These are phyloP conservation scores for Leucocoprinus sp. DNA, from an alignment of 768 basidiomycete species.

Conservation along the genomic window DNA sequence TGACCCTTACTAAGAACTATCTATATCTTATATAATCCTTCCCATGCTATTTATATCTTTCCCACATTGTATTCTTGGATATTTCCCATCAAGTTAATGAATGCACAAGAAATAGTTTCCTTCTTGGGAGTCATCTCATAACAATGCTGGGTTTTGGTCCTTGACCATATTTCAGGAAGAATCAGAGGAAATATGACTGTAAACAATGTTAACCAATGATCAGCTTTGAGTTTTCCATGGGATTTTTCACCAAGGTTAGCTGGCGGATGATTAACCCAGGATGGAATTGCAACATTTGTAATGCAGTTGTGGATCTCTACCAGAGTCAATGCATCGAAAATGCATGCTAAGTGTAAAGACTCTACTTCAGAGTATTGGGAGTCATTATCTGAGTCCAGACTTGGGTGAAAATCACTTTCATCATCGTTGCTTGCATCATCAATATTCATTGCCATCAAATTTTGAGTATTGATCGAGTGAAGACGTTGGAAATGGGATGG, in stretches of 20 bases:
- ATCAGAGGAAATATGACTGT: constrained; percentile 16
- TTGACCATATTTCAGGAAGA: constrained; percentile 16
- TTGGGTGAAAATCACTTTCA: too few species aligned
- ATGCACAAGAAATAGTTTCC: too few species aligned
- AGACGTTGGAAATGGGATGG: not conserved
- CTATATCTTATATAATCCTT: too few species aligned
- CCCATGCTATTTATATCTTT: too few species aligned
- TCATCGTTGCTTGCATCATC: not conserved
- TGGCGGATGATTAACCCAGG: constrained; percentile 17
- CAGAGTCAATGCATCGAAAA: constrained; percentile 9
- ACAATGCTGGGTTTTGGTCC: not conserved
- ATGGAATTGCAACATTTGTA: constrained; percentile 3
- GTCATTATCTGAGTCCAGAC: too few species aligned
- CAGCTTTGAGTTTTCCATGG: constrained; percentile 20
- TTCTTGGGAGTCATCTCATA: too few species aligned
- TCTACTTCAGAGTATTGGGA: too few species aligned
- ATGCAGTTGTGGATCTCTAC: constrained; percentile 10
- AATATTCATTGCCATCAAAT: not conserved
- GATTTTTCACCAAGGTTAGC: constrained; percentile 16
- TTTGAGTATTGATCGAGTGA: too few species aligned
- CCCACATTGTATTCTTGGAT: too few species aligned
- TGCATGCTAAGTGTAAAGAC: too few species aligned
- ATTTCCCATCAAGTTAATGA: too few species aligned
- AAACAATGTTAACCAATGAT: constrained; percentile 17
- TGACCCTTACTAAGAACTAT: too few species aligned